Evolutionary conservation across 2,329 filamentous ascomycete genomes (phyloP), one percentile per base, ranked within the genome.

Genomic region (Metarhizium anisopliae): DNA sequence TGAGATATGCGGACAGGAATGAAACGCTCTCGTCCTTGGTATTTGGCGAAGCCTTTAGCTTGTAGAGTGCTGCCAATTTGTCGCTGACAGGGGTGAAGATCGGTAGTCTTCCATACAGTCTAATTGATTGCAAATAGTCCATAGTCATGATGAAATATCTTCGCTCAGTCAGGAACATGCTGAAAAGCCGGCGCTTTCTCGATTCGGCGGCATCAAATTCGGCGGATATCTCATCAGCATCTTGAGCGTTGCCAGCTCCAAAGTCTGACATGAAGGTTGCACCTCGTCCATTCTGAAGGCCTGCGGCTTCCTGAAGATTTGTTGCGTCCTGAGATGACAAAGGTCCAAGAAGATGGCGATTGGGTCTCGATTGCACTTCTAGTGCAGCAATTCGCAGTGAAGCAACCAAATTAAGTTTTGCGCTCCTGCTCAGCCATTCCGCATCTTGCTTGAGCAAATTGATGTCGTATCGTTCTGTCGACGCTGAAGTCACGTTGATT

Each of bases 381-480:
- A 94, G 73, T 6, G 95, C 75, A 2, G 86, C 86, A 47, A 95
- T 78, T 58, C 94, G 83, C 64, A 99, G 76, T 30, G 93, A 91
- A 13, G 86, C 83, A 47, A 94, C 76, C 68, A 96, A 85, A 69
- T 94, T 90, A 61, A 96, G 83, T 49, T 82, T 79, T 52, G 85
- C 83, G 65, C 86, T 83, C 64, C 87, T 83, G 70, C 90, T 92
- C 59, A 99, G 76, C 91, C 92, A 97, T 62, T 87, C 69, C 38
- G 90, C 82, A 74, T 97, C 92, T 50, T 83, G 82, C 73, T 95
- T 96, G 68, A 97, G 83, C 65, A 87, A 76, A 43, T 87, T 84
- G 61, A 96, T 77, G 65, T 92, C 83, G 67, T 87, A 89, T 56
- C 82, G 81, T 45, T 82, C 80, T 63, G 82, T 83, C 13, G 82